These are phyloP conservation scores for Bacidia rubella DNA, from an alignment of 495 filamentous ascomycete genomes.

Conservation along the genomic window DNA sequence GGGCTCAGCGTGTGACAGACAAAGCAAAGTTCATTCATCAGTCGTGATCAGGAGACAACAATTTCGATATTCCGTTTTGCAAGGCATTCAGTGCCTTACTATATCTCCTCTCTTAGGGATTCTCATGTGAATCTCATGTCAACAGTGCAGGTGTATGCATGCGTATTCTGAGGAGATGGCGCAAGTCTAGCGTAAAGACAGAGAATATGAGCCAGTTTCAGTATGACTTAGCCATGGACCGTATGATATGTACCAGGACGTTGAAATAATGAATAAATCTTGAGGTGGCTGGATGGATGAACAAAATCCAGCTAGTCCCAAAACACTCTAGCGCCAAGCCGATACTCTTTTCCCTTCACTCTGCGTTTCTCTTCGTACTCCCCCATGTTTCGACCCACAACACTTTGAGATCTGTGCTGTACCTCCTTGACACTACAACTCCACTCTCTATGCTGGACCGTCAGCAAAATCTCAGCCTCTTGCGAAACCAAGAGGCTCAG, in stretches of 20 bases:
- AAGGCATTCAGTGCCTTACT: no score
- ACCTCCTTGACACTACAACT: neutral
- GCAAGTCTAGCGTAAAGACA: no score
- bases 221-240: no score
- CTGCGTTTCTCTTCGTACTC: neutral
- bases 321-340: neutral
- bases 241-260: no score
- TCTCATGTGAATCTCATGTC: no score
- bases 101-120: no score
- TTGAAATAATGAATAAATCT: no score
- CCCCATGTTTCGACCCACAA: neutral
- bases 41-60: slow-evolving; percentile 3
- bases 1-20: slow-evolving; percentile 56
- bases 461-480: slow-evolving; percentile 14
- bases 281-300: no score
- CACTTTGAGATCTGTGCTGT: neutral
- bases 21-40: slow-evolving; percentile 49
- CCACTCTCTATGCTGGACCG: slow-evolving; percentile 6
- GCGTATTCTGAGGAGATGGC: no score
- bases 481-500: slow-evolving; percentile 18
- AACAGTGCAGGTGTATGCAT: no score
- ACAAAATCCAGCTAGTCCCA: neutral
- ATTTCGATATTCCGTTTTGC: no score
- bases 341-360: neutral
- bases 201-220: no score